phyloP scores from a whole-genome alignment of 257 asterid species.

The Solanum etuberosum region DNA sequence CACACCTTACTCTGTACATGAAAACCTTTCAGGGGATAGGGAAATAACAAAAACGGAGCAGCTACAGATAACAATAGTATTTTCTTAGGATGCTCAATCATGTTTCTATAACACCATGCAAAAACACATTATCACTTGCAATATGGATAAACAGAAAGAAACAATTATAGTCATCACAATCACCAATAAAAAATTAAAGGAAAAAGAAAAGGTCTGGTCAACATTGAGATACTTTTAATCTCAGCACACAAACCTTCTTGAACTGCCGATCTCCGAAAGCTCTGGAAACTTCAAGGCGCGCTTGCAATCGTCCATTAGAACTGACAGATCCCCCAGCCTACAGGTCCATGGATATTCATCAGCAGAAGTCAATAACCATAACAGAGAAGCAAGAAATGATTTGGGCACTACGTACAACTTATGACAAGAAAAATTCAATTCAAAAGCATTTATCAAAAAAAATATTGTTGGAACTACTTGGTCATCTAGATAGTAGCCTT shows the following conservation, averaged over 20 bases:
- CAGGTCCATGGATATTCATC: constrained; percentile 5
- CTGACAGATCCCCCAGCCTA: constrained; percentile 89
- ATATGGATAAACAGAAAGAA: neutral
- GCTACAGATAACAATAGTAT: neutral
- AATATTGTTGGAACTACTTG: neutral
- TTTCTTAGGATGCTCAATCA: neutral
- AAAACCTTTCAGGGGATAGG: neutral
- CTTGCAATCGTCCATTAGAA: constrained; percentile 85
- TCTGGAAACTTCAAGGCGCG: constrained; percentile 92
- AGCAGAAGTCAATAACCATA: neutral
- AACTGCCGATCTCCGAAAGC: constrained; percentile 91
- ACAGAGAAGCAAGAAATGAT: neutral
- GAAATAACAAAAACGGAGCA: neutral
- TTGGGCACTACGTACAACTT: neutral
- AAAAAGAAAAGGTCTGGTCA: neutral
- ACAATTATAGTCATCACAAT: neutral
- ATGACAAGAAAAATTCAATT: neutral
- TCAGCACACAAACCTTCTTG: constrained; percentile 52
- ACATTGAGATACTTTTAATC: neutral
- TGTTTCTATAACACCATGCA: neutral
- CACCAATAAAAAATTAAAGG: neutral
- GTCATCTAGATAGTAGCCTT: neutral
- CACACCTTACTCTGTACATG: neutral
- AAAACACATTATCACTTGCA: neutral
- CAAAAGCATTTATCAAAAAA: neutral